A percentile compares a stretch with the other conserved stretches of the same genome.
Conservation (phyloP, 139 green algal species). For the Closterium sp. region DNA sequence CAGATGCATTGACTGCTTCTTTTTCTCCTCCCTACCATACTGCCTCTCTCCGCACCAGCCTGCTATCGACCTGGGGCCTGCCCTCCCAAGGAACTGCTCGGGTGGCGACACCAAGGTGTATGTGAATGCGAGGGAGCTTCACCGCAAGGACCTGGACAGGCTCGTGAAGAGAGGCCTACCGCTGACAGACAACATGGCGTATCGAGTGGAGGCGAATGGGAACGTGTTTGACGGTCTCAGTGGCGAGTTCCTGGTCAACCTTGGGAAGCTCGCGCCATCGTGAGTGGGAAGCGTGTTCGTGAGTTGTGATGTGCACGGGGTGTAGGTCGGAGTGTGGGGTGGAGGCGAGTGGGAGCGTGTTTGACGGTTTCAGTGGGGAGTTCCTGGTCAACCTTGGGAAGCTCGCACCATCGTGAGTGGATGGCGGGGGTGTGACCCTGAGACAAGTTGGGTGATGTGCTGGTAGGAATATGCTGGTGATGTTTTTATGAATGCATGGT, state of each 20-base stretch:
- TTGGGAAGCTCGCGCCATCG: constrained; percentile 32
- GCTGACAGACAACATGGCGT: neutral
- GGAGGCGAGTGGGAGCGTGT: constrained; percentile 2
- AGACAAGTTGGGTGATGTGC: too few species aligned
- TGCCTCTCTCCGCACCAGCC: neutral
- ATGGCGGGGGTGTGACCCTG: too few species aligned
- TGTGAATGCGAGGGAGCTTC: constrained; percentile 34
- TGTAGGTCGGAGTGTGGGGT: neutral
- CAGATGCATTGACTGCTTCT: too few species aligned
- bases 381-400: constrained; percentile 10
- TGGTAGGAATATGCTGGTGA: too few species aligned
- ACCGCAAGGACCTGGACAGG: constrained; percentile 18
- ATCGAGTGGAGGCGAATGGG: constrained; percentile 8
- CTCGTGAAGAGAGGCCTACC: constrained; percentile 1
- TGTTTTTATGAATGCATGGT: neutral
- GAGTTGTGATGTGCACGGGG: too few species aligned
- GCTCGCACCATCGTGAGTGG: constrained; percentile 12
- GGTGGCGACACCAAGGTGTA: constrained; percentile 15
- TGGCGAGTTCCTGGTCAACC: neutral
- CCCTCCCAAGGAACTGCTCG: neutral
- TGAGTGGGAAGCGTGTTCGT: neutral
- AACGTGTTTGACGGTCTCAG: constrained; percentile 12
- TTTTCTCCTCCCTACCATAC: too few species aligned
- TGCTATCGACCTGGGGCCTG: neutral
- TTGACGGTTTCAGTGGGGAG: neutral